Evolutionary conservation across 257 asterid genomes (phyloP).

Genomic region (Penstemon davidsonii): DNA sequence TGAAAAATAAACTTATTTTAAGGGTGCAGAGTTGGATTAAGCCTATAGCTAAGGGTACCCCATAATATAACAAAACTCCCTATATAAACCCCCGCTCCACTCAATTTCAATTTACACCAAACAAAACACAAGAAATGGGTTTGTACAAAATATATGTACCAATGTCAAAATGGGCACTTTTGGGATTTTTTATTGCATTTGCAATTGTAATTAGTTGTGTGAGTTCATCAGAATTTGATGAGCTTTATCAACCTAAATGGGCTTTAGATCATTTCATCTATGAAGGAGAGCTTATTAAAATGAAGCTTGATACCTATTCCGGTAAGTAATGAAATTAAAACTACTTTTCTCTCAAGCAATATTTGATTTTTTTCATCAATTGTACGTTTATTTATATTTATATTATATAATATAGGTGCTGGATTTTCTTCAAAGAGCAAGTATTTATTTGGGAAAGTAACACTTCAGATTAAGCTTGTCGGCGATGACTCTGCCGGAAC

Average conservation of each 20-base stretch:
- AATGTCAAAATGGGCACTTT: slow-evolving; percentile 21
- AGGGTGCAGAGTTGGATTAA: neutral
- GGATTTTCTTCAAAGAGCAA: slow-evolving; percentile 86
- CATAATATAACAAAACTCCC: slow-evolving; percentile 14
- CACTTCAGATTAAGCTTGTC: slow-evolving; percentile 80
- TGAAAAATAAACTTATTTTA: neutral
- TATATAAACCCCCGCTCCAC: slow-evolving; percentile 42
- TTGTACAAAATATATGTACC: slow-evolving; percentile 3
- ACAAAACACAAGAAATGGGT: too few species aligned
- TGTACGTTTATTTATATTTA: neutral
- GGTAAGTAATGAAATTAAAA: slow-evolving; percentile 38
- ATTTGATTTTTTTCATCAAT: neutral
- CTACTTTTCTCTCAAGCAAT: neutral
- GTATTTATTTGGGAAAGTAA: slow-evolving; percentile 88
- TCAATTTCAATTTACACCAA: neutral
- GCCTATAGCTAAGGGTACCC: neutral
- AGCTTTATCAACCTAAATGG: slow-evolving; percentile 73
- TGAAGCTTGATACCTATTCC: slow-evolving; percentile 71
- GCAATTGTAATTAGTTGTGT: slow-evolving; percentile 31
- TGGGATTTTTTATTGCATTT: slow-evolving; percentile 26
- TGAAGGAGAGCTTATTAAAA: slow-evolving; percentile 64
- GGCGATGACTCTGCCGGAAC: slow-evolving; percentile 97
- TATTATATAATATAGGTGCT: slow-evolving; percentile 51
- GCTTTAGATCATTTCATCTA: slow-evolving; percentile 63
- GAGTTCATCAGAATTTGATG: slow-evolving; percentile 51